Evolutionary conservation across 352 stramenopile species (phyloP).

Genomic region (Peronospora belbahrii): DNA sequence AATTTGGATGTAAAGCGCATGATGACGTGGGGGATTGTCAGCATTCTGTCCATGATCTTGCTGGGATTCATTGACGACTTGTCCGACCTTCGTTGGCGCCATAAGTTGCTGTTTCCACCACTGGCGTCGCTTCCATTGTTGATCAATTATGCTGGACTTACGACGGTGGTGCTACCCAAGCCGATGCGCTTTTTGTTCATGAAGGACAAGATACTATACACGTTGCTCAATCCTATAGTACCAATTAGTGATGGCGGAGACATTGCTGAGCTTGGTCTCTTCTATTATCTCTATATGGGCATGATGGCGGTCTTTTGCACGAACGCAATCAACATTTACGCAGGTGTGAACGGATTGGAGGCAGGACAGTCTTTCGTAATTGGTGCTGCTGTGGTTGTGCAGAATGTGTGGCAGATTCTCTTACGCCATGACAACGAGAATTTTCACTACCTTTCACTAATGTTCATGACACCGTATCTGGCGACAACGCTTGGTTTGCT

Average conservation of each 20-base stretch:
- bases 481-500: constrained; percentile 91
- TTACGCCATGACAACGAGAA: constrained; percentile 74
- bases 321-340: constrained; percentile 99
- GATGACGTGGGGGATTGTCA: constrained; percentile 77
- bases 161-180: constrained; percentile 91
- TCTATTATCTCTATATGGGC: constrained; percentile 98
- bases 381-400: constrained; percentile 89
- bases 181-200: constrained; percentile 65
- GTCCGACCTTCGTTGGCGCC: constrained; percentile 91
- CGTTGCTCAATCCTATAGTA: constrained; percentile 54
- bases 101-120: constrained; percentile 96
- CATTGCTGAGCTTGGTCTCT: constrained; percentile 88
- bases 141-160: constrained; percentile 94
- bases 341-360: constrained; percentile 98
- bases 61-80: constrained; percentile 94
- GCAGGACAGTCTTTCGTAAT: constrained; percentile 91
- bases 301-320: constrained; percentile 99
- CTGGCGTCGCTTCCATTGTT: constrained; percentile 95
- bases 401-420: constrained; percentile 94
- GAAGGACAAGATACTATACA: constrained; percentile 49
- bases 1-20: constrained; percentile 61
- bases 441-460: constrained; percentile 93
- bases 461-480: constrained; percentile 96
- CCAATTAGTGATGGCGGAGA: constrained; percentile 69
- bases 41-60: constrained; percentile 89